Base-by-base conservation (phyloP, 1,139 yeast genomes). In the Debaryomycetaceae sp. region DNA sequence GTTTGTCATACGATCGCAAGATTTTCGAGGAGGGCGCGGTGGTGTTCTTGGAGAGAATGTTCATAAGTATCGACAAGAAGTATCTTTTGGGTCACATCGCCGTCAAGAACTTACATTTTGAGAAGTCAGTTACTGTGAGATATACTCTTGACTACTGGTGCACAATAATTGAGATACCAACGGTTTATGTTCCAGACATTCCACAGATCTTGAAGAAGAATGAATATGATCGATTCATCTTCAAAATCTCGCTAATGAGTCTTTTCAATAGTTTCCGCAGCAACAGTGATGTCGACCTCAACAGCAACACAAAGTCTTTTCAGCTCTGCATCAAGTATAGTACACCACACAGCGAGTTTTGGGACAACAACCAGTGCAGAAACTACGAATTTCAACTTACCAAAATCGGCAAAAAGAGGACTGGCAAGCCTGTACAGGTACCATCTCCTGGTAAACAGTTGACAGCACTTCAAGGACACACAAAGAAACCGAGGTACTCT, bases 141-240 rank as follows among this genome's bases (percentile, higher is more conserved):
- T 79, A 82, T 49, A 73, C 93, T 0, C 58, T 73, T 34, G 89
- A 85, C 53, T 55, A 69, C 42, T 85, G 95, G 95, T 61, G 64
- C 32, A 78, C 91, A 0, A 74, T 80, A 21, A 68, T 78, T 24
- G 91, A 83, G 49, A 71, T 81, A 18, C 78, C 76, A 20, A 82
- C 93, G 2, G 51, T 51, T 5, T 85, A 75, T 55, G 66, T 71
- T n/a, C 69, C 73, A 4, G 86, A 81, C 39, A 52, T 68, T 4
- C 81, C 88, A 5, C 60, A 70, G 27, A 60, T 70, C 7, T 56
- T 77, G 47, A 65, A 64, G 37, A 48, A 58, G 16, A 61, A 77
- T 35, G 53, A 64, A 34, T 78, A 77, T 48, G 84, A 78, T 47
- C 55, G 85, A 24, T 73, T 78, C 44, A 53, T 61, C n/a, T 78